Percentiles rank a stretch among this genome's conserved stretches.
These are phyloP conservation scores for Fusarium liriodendri DNA, from an alignment of 2,329 filamentous ascomycete species.

Conservation along the genomic window DNA sequence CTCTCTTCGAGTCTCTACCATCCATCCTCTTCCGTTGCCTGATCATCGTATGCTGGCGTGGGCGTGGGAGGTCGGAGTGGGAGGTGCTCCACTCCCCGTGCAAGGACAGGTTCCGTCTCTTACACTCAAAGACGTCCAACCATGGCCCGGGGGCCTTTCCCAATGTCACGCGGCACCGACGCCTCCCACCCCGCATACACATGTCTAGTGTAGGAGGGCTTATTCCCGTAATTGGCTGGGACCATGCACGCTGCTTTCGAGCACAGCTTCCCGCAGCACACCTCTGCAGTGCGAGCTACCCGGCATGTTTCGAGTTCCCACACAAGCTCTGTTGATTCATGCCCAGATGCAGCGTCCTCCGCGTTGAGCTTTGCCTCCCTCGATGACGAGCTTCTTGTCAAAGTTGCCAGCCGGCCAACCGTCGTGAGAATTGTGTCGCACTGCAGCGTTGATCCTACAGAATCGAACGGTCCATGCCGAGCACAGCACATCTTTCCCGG, in stretches of 20 bases:
- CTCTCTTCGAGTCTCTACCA: constrained; percentile 1
- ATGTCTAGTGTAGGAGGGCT: constrained; percentile 18
- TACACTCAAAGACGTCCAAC: constrained; percentile 19
- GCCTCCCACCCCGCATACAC: constrained; percentile 38
- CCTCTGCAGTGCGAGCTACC: constrained; percentile 24
- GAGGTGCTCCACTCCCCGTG: constrained; percentile 29
- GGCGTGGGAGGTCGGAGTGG: constrained; percentile 24
- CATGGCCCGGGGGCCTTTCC: constrained; percentile 12
- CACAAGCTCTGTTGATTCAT: constrained; percentile 29
- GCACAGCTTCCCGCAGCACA: constrained; percentile 15
- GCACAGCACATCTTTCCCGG: not conserved
- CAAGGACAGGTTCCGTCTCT: constrained; percentile 24
- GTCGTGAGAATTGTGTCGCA: constrained; percentile 21
- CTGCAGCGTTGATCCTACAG: constrained; percentile 6
- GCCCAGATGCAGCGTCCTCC: constrained; percentile 15
- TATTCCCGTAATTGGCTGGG: constrained; percentile 31
- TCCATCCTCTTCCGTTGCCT: constrained; percentile 31
- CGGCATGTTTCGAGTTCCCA: constrained; percentile 15
- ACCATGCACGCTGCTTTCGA: constrained; percentile 13
- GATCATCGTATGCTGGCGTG: constrained; percentile 39
- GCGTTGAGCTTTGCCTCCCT: not conserved
- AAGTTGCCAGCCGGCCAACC: not conserved
- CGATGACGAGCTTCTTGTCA: not conserved
- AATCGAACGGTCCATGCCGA: constrained; percentile 15
- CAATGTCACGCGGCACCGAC: constrained; percentile 31